Evolutionary conservation across 2,329 filamentous ascomycete genomes (phyloP).

Genomic region (Dothideomycetidae sp.): DNA sequence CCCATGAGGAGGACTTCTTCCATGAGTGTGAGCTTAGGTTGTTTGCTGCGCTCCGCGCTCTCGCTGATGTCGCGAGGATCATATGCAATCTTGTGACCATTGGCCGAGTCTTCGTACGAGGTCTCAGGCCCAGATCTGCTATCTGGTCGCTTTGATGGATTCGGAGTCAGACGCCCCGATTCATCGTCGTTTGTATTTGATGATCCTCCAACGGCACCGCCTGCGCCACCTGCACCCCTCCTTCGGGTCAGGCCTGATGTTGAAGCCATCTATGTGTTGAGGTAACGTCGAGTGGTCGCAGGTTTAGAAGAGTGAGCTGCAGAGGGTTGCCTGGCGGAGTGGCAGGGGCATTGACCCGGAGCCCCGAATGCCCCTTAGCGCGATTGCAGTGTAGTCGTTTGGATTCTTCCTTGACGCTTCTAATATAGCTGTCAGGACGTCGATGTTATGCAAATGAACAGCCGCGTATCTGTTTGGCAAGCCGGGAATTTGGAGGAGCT

Average conservation of each 20-base stretch:
- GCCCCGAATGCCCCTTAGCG: neutral
- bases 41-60: constrained; percentile 88
- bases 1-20: constrained; percentile 93
- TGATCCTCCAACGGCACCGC: constrained; percentile 37
- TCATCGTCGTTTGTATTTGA: constrained; percentile 43
- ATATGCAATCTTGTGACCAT: constrained; percentile 97
- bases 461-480: constrained; percentile 3
- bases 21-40: constrained; percentile 97
- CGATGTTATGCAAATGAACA: no score
- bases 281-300: neutral
- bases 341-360: neutral
- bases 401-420: neutral
- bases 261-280: constrained; percentile 40
- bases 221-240: constrained; percentile 32
- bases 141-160: constrained; percentile 40
- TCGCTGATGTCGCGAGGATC: constrained; percentile 96
- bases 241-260: constrained; percentile 58
- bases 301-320: neutral
- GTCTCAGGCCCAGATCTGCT: constrained; percentile 47
- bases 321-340: neutral
- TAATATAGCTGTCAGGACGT: no score
- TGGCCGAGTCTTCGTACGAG: constrained; percentile 78
- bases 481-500: constrained; percentile 3
- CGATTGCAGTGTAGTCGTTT: neutral
- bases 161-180: constrained; percentile 51